Evolutionary conservation across 2,329 filamentous ascomycete genomes (phyloP), one percentile per base, ranked within the genome.

Genomic region (Cladosporium sp.): DNA sequence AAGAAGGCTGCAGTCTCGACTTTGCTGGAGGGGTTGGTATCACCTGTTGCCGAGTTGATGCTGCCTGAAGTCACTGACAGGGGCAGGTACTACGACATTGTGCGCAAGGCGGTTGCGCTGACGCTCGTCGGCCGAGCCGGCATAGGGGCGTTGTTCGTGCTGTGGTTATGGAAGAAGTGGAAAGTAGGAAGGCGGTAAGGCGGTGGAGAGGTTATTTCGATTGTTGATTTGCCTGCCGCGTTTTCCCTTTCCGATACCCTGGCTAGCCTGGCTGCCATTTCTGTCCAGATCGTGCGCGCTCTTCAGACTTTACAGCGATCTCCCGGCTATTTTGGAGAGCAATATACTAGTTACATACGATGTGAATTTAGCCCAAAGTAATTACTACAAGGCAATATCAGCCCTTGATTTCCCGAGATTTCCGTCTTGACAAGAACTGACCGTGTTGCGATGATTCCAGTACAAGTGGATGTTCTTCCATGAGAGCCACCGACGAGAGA

Each of bases 81-180:
- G 30, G 56, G 47, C 53, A 65, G 64, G 11, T 78, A 78, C 52
- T 78, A 77, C 59, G 72, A 75, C 40, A 68, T 76, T 51, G 69
- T 78, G 15, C 64, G 73, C 47, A 68, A 62, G 55, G 73, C 74
- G 3, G 73, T 78, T 3, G 67, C 68, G 13, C 60, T 70, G 9
- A 68, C 72, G 7, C 57, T 77, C 45, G 55, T 69, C 1, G 69
- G 67, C 0, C 61, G 73, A 32, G 53, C 57, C 13, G 50, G 59
- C 13, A 43, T 59, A 6, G 46, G 52, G 11, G 42, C 33, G 7
- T 12, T 59, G 40, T 19, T 58, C 16, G 12, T 48, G 41, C 13
- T 50, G 2, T 22, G 50, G 45, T 43, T 38, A 5, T 59, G 46
- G 51, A 51, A 49, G 42, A 27, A 43, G 41, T 49, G 47, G 50